Conservation (phyloP, 176 grass and related monocot species). For the Tillandsia fasciculata region DNA sequence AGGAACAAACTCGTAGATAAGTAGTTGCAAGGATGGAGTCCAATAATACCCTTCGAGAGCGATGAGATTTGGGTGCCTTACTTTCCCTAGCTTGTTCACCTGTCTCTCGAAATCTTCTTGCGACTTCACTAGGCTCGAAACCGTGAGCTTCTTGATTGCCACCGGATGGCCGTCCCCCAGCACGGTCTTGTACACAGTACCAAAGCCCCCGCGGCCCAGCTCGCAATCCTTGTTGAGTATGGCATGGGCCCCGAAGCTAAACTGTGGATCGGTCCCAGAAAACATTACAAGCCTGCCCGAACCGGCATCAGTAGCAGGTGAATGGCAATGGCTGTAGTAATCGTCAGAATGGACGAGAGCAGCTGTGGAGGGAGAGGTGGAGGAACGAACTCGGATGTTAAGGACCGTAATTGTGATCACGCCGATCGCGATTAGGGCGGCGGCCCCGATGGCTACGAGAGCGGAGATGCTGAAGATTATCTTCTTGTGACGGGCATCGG, state of each 20-base stretch:
- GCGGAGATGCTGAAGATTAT: constrained; percentile 91
- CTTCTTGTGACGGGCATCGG: constrained; percentile 60
- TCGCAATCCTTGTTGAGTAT: constrained; percentile 91
- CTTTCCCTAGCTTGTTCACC: constrained; percentile 64
- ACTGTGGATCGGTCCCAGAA: constrained; percentile 56
- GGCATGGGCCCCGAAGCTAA: constrained; percentile 64
- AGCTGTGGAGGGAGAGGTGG: constrained; percentile 28
- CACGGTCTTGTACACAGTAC: constrained; percentile 83
- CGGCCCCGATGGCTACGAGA: constrained; percentile 75
- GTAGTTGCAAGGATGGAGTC: constrained; percentile 83
- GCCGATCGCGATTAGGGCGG: constrained; percentile 51
- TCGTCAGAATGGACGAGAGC: constrained; percentile 56
- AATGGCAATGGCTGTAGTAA: constrained; percentile 58
- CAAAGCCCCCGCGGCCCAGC: constrained; percentile 87
- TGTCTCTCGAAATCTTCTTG: constrained; percentile 85
- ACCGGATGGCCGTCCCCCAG: constrained; percentile 70
- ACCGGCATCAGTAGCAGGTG: constrained; percentile 30
- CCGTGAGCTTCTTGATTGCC: constrained; percentile 96
- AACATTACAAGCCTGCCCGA: constrained; percentile 93
- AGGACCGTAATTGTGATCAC: constrained; percentile 74
- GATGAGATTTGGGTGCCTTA: constrained; percentile 67
- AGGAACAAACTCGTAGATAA: constrained; percentile 85
- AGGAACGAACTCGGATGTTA: constrained; percentile 44
- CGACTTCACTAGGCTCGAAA: constrained; percentile 90
- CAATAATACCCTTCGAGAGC: constrained; percentile 86